Conservation (phyloP, 768 basidiomycete species). For the Mycena latifolia region DNA sequence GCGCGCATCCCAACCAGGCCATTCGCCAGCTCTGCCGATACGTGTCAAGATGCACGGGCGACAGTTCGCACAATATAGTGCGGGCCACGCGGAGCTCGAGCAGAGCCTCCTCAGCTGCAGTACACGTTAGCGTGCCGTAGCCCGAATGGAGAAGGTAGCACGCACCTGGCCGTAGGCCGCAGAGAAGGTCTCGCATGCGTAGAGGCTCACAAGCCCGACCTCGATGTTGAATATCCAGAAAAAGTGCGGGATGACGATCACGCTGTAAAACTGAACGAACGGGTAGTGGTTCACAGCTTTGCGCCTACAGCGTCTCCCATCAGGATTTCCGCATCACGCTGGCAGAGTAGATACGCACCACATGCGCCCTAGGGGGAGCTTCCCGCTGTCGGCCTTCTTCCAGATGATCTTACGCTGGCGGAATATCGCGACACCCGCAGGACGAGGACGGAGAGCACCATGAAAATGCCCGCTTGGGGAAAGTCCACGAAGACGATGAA, state of each 20-base stretch:
- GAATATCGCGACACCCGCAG: constrained; percentile 25
- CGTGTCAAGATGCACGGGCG: constrained; percentile 58
- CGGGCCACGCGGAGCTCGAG: constrained; percentile 70
- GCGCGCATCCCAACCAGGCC: constrained; percentile 8
- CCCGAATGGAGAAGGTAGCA: neutral
- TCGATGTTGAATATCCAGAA: constrained; percentile 35
- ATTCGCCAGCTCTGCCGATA: constrained; percentile 23
- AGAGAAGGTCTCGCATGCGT: constrained; percentile 18
- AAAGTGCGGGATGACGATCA: constrained; percentile 22
- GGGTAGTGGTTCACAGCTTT: constrained; percentile 29
- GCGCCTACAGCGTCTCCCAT: constrained; percentile 21
- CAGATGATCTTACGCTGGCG: constrained; percentile 32
- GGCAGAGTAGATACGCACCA: constrained; percentile 17
- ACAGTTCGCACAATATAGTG: constrained; percentile 80
- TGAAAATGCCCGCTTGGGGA: constrained; percentile 1
- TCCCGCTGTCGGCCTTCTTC: constrained; percentile 22
- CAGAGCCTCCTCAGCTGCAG: constrained; percentile 33
- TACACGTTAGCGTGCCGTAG: neutral
- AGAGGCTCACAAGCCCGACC: constrained; percentile 8
- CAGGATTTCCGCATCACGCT: neutral
- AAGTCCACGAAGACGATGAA: constrained; percentile 23
- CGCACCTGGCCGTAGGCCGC: constrained; percentile 33
- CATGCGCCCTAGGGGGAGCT: constrained; percentile 24
- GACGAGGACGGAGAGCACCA: neutral
- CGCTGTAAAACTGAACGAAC: constrained; percentile 31